Conservation (phyloP, 192 early-diverging fungal genomes). For the Coemansia sp. region DNA sequence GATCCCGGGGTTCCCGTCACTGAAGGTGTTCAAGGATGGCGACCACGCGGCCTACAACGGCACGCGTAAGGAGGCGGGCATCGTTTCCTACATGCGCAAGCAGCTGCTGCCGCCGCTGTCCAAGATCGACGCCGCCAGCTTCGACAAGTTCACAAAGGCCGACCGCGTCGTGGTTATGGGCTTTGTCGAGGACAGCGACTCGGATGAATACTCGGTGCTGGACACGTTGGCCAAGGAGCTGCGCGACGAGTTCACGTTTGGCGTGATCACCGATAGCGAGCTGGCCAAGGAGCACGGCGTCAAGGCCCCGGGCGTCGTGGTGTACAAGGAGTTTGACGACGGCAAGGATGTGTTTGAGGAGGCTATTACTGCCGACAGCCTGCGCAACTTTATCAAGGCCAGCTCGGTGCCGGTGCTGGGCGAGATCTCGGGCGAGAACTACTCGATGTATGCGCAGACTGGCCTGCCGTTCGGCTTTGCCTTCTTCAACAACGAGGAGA, state of each 20-base stretch:
- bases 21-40: conserved; percentile 84
- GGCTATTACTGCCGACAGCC: conserved; percentile 52
- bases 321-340: conserved; percentile 93
- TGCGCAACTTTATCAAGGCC: conserved; percentile 70
- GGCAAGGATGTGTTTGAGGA: conserved; percentile 69
- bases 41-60: conserved; percentile 74
- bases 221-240: conserved; percentile 68
- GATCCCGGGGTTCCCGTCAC: conserved; percentile 87
- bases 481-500: conserved; percentile 70
- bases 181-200: conserved; percentile 62
- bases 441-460: conserved; percentile 75
- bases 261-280: conserved; percentile 64
- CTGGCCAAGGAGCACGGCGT: conserved; percentile 55
- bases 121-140: conserved; percentile 60
- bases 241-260: conserved; percentile 87
- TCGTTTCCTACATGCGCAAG: conserved; percentile 93
- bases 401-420: conserved; percentile 84
- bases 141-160: conserved; percentile 71
- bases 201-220: conserved; percentile 63
- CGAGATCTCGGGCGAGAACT: conserved; percentile 89
- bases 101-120: conserved; percentile 82
- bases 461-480: conserved; percentile 88
- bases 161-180: conserved; percentile 91
- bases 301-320: conserved; percentile 62
- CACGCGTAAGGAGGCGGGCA: conserved; percentile 77